Evolutionary conservation across 1,284 basidiomycete genomes (phyloP), one percentile per base, ranked within the genome.

Genomic region (Vanrija sp.): DNA sequence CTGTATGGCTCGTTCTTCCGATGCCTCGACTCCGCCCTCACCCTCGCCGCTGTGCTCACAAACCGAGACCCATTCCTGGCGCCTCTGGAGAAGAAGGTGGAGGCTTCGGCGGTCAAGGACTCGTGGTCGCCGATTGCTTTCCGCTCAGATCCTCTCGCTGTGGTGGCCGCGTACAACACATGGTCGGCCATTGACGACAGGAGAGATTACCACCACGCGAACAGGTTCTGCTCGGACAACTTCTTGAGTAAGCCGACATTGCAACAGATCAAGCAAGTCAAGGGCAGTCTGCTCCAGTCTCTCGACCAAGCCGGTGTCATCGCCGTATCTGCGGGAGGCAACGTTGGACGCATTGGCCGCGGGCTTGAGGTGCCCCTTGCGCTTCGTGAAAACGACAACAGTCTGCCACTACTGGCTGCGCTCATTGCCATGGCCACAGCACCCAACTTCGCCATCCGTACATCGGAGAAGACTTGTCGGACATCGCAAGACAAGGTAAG

Each of bases 1-100:
- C 81, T 97, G 1, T 91, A 87, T 71, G 94, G 93, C 39, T 86
- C 88, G 64, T 91, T 97, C 80, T 96, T 96, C 85, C 85, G 89
- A 55, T 97, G 93, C 75, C 80, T 97, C 52, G 91, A 96, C 70
- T 86, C 88, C 44, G 91, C 91, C 0, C 78, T 97, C 49, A 91
- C 90, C 4, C 82, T 98, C 42, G 92, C 93, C 6, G 91, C 93
- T 1, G 88, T 96, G 64, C 77, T 96, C 64, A 88, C 90, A 9
- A 90, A 89, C 68, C 86, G 93, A 39, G 92, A 95, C 65, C 92
- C 93, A 3, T 97, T 97, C 81, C 77, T 95, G 51, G 84, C 86
- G 0, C 93, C 93, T 0, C 77, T 84, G 26, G 62, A 73, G 5
- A 61, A 77, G 38, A 78, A 79, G 65, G 62, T 61, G 6, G 70